Evolutionary conservation across 495 filamentous ascomycete genomes (phyloP).

Genomic region (Daldinia vernicosa): DNA sequence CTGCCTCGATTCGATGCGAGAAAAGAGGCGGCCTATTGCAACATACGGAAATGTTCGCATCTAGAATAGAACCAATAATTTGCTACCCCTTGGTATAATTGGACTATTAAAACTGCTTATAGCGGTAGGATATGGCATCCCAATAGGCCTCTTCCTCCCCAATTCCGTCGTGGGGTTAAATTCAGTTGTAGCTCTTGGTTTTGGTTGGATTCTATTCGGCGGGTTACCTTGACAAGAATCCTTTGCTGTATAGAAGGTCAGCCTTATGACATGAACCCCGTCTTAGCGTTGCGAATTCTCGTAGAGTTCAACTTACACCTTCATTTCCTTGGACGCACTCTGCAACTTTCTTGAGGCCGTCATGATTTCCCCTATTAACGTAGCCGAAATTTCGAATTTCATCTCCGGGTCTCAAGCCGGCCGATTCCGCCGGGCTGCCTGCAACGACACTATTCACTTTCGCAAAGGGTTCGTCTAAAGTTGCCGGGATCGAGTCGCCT

Average conservation of each 20-base stretch:
- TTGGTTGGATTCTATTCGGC: constrained; percentile 55
- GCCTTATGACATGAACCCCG: background rate
- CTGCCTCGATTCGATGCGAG: background rate
- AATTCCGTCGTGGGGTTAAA: constrained; percentile 76
- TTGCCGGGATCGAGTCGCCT: constrained; percentile 51
- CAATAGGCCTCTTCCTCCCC: constrained; percentile 88
- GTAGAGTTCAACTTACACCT: constrained; percentile 69
- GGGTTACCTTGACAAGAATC: constrained; percentile 73
- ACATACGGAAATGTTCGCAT: background rate
- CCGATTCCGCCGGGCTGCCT: constrained; percentile 81
- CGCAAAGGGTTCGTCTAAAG: constrained; percentile 79
- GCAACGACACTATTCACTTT: constrained; percentile 84
- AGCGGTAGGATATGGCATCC: constrained; percentile 90
- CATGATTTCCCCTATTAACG: constrained; percentile 83
- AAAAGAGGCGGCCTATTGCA: background rate
- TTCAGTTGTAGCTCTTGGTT: constrained; percentile 70
- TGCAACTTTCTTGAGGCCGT: constrained; percentile 82
- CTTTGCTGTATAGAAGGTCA: constrained; percentile 60
- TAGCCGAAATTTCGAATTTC: constrained; percentile 82
- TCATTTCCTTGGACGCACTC: constrained; percentile 87
- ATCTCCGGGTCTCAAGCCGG: constrained; percentile 87
- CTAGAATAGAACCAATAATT: background rate
- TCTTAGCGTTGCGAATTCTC: background rate
- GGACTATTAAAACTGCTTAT: constrained; percentile 37
- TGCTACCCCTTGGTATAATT: background rate